Percentiles rank a stretch among this genome's conserved stretches.
Conservation (phyloP, 495 filamentous ascomycete genomes). For the Hypoxylon trugodes region DNA sequence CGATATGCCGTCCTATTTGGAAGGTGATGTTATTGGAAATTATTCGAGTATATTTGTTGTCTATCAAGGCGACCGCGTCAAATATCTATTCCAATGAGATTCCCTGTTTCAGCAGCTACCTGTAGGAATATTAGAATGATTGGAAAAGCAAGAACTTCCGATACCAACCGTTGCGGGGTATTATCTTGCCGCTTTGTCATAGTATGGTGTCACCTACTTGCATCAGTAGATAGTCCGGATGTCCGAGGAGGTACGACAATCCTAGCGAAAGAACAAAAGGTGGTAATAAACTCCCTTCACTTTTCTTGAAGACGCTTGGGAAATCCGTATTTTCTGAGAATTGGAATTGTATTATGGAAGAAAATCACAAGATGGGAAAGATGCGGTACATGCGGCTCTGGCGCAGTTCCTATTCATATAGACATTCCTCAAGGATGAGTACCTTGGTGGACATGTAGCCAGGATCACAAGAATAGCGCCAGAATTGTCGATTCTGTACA, state of each 20-base stretch:
- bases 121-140: background rate
- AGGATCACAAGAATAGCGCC: background rate
- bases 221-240: no score
- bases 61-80: background rate
- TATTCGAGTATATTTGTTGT: background rate
- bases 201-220: conserved; percentile 17
- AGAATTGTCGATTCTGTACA: background rate
- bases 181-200: background rate
- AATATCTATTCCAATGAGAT: background rate
- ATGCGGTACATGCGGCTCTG: background rate
- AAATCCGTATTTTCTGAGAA: background rate
- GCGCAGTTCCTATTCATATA: background rate
- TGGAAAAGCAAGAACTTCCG: background rate
- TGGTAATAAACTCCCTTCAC: no score
- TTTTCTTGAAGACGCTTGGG: background rate
- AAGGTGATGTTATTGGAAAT: conserved; percentile 11
- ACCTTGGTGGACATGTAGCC: conserved; percentile 14
- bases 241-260: background rate
- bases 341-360: background rate
- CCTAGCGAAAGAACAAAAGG: background rate
- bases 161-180: background rate
- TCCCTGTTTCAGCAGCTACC: conserved; percentile 19
- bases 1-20: background rate
- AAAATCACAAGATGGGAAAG: background rate
- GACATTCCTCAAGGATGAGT: background rate